These are phyloP conservation scores for Mycothermus thermophilus DNA, from an alignment of 495 filamentous ascomycete genomes.

Conservation along the genomic window DNA sequence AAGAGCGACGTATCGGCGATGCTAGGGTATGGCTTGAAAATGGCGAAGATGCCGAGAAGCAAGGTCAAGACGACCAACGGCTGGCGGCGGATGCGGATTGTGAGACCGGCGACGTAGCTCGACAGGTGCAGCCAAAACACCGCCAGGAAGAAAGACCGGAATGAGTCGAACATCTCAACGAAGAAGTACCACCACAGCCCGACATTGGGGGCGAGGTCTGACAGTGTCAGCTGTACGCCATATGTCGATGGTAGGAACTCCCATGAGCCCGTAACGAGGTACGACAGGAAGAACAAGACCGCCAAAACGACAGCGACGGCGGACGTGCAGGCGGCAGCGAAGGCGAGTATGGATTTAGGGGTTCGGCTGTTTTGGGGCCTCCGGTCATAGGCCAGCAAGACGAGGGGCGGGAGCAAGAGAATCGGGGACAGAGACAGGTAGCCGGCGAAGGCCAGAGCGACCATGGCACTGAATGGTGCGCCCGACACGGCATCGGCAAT, in stretches of 20 bases:
- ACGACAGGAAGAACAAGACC: slow-evolving; percentile 55
- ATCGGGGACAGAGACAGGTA: slow-evolving; percentile 89
- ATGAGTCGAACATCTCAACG: slow-evolving; percentile 98
- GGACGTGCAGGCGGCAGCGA: slow-evolving; percentile 36
- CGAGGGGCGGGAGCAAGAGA: slow-evolving; percentile 68
- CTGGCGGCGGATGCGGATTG: slow-evolving; percentile 63
- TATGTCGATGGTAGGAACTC: slow-evolving; percentile 82
- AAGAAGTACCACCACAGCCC: slow-evolving; percentile 99
- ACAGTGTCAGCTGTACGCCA: slow-evolving; percentile 77
- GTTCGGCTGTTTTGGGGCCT: slow-evolving; percentile 24
- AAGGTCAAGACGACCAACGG: slow-evolving; percentile 74
- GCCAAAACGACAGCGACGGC: slow-evolving; percentile 35
- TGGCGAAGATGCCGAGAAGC: slow-evolving; percentile 71
- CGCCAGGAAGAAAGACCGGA: slow-evolving; percentile 90
- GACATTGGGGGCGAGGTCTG: slow-evolving; percentile 87
- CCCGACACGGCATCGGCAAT: slow-evolving; percentile 71
- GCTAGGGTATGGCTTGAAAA: slow-evolving; percentile 94
- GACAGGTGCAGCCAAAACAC: slow-evolving; percentile 95
- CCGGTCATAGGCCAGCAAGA: slow-evolving; percentile 69
- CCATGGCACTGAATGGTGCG: slow-evolving; percentile 59
- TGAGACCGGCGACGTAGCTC: slow-evolving; percentile 73
- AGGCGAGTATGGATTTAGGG: slow-evolving; percentile 26
- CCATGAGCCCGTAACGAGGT: slow-evolving; percentile 64
- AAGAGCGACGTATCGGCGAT: slow-evolving; percentile 78
- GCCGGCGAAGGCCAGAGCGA: slow-evolving; percentile 71